Conservation (phyloP, 345 rosid genomes). For the Lepidium aucheri region DNA sequence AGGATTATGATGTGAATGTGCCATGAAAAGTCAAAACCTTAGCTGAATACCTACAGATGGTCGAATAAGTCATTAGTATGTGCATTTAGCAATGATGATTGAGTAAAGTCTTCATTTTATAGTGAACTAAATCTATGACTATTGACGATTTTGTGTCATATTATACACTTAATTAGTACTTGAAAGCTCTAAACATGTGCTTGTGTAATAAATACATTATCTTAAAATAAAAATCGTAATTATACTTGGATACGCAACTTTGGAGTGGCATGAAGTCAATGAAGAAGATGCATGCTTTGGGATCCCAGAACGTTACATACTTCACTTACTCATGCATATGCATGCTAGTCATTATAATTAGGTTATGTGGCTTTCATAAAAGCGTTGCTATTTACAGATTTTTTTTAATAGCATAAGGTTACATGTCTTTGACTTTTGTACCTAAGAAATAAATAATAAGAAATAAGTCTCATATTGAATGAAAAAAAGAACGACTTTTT, state of each 20-base stretch:
- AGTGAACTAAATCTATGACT: background rate
- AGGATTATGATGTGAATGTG: background rate
- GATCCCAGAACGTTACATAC: background rate
- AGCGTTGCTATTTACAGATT: background rate
- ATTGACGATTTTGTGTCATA: background rate
- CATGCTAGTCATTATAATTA: background rate
- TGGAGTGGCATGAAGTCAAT: background rate
- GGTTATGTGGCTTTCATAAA: conserved; percentile 7
- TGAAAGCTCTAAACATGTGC: background rate
- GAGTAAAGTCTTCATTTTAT: background rate
- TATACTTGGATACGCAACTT: conserved; percentile 18
- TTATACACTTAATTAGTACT: background rate
- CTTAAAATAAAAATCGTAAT: background rate
- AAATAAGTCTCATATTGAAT: background rate
- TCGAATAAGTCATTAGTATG: background rate
- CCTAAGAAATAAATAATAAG: background rate
- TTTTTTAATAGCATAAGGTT: conserved; percentile 7
- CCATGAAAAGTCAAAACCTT: background rate
- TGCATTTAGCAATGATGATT: background rate
- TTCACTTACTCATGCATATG: conserved; percentile 1
- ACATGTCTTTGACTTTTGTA: conserved; percentile 15
- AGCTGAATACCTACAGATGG: background rate
- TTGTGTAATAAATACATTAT: background rate
- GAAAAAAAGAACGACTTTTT: conserved; percentile 9
- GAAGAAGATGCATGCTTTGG: conserved; percentile 1